Percentiles rank a stretch among this genome's conserved stretches.
Conservation (phyloP, 176 grass and related monocot genomes). For the Oropetium thomaeum region DNA sequence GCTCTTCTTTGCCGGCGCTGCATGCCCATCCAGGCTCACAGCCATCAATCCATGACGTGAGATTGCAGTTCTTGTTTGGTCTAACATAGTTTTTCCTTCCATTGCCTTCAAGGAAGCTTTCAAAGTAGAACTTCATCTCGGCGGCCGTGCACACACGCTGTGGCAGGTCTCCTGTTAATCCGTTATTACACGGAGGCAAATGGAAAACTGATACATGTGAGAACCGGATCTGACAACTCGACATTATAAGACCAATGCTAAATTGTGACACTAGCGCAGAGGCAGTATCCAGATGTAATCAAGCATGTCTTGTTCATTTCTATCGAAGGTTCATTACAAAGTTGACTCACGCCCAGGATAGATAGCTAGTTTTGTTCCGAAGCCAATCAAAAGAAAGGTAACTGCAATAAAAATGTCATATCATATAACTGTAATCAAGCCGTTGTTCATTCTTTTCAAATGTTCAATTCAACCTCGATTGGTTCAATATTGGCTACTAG, state of each 20-base stretch:
- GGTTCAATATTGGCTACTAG: neutral
- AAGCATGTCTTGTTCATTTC: neutral
- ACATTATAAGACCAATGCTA: neutral
- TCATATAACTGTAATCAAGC: neutral
- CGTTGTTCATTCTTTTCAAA: neutral
- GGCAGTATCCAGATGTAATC: neutral
- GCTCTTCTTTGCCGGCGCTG: constrained; percentile 27
- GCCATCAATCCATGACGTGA: constrained; percentile 75
- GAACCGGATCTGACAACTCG: neutral
- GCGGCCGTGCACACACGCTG: constrained; percentile 72
- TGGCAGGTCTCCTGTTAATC: constrained; percentile 65
- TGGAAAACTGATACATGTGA: neutral
- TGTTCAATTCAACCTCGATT: neutral
- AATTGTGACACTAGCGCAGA: neutral
- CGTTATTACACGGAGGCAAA: neutral
- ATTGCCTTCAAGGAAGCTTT: constrained; percentile 52
- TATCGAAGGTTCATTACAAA: neutral
- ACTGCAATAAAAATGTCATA: neutral
- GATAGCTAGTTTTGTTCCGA: neutral
- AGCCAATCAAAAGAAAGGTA: neutral
- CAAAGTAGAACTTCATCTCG: constrained; percentile 91
- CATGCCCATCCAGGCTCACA: constrained; percentile 89
- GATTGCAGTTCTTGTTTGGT: constrained; percentile 93
- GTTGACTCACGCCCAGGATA: neutral
- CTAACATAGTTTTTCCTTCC: constrained; percentile 69